These are phyloP conservation scores for Capronia coronata DNA, from an alignment of 2,329 filamentous ascomycete genomes.

Conservation along the genomic window DNA sequence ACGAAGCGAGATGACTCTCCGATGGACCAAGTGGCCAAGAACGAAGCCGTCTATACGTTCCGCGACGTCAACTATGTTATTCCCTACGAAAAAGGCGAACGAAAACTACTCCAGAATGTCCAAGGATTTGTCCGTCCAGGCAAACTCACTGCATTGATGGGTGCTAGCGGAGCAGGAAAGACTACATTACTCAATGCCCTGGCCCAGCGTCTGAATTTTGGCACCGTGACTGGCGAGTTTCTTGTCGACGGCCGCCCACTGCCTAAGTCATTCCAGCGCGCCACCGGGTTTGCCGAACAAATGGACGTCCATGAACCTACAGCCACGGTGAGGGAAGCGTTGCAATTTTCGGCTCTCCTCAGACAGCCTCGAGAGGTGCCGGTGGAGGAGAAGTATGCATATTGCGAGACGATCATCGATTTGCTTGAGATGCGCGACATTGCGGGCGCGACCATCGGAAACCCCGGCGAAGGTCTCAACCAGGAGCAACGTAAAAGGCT, in stretches of 20 bases:
- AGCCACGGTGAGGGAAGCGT: slow-evolving; percentile 59
- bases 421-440: slow-evolving; percentile 63
- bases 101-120: slow-evolving; percentile 52
- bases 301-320: slow-evolving; percentile 63
- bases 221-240: slow-evolving; percentile 40
- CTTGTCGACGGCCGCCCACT: slow-evolving; percentile 42
- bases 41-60: slow-evolving; percentile 74
- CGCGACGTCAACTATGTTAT: slow-evolving; percentile 72
- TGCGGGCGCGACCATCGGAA: slow-evolving; percentile 59
- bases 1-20: slow-evolving; percentile 28
- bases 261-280: slow-evolving; percentile 47
- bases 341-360: slow-evolving; percentile 60
- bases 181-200: slow-evolving; percentile 44
- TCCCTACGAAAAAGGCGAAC: slow-evolving; percentile 39
- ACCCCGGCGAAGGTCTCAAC: slow-evolving; percentile 53
- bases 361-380: slow-evolving; percentile 55
- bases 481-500: slow-evolving; percentile 61
- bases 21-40: slow-evolving; percentile 51
- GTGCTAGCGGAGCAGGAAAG: slow-evolving; percentile 45
- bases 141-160: slow-evolving; percentile 72
- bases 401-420: slow-evolving; percentile 62
- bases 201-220: slow-evolving; percentile 41
- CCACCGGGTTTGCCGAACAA: slow-evolving; percentile 54
- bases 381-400: slow-evolving; percentile 57
- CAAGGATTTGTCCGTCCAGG: slow-evolving; percentile 71